Evolutionary conservation across 768 basidiomycete species (phyloP), one percentile per base, ranked within the genome.

Genomic region (Mycena floridula): DNA sequence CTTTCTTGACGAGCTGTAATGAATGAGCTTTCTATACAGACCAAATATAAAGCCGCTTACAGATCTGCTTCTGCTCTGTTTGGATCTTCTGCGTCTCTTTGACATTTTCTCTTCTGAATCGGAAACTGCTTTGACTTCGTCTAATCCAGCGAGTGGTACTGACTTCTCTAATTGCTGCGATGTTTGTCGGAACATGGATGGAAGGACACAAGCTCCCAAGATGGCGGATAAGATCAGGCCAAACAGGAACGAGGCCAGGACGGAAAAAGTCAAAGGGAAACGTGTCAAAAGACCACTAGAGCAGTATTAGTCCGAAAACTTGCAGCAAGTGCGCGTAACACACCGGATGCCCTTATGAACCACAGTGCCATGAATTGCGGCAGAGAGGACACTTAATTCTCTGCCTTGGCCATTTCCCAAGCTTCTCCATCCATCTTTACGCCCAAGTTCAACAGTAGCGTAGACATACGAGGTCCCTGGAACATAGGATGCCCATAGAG

Each of bases 401-500:
- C 82, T 79, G 13, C 79, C 85, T 61, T 82, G 67, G 2, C 87
- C 89, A 12, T 59, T 65, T 5, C 87, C 87, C 18, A 91, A 39
- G 23, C 65, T 73, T 58, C 62, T 80, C 89, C 89, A 92, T 25
- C 67, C 66, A 57, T 92, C 89, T 11, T 62, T 69, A 35, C 89
- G 78, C 4, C 89, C 89, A 35, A 92, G 57, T 54, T 85, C 76
- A n/a, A 91, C 67, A 40, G 60, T 63, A n/a, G 83, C 89, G 39
- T 65, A 54, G 12, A 84, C 57, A 11, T 62, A 63, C 12, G 76
- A 66, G 22, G 69, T 69, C 2, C 69, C 69, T 4, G 76, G 58
- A 20, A 70, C 57, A 54, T 79, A 82, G 21, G 77, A 69, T 2
- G 66, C 54, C n/a, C 90, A 51, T 44, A 92, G 65, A 0, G 74